These are phyloP conservation scores for Larix kaempferi DNA, from an alignment of 75 land plant species.

Conservation along the genomic window DNA sequence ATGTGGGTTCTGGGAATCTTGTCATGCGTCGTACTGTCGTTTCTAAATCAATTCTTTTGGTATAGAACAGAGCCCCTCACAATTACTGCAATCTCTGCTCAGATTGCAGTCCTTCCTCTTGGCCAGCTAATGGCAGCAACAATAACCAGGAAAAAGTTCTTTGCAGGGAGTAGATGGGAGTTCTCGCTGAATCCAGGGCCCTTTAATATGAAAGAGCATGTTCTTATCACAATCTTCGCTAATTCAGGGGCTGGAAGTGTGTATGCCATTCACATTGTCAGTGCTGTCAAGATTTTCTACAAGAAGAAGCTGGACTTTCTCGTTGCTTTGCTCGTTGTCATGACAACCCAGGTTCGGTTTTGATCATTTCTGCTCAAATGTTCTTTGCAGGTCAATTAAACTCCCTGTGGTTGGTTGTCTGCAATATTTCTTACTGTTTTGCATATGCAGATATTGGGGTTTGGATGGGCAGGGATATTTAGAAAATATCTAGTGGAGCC, in stretches of 20 bases:
- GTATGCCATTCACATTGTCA: constrained; percentile 25
- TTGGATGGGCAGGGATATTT: constrained; percentile 77
- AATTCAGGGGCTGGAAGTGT: constrained; percentile 36
- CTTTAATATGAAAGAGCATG: constrained; percentile 51
- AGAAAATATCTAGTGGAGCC: constrained; percentile 66
- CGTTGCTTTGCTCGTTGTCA: constrained; percentile 13
- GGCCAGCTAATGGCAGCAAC: constrained; percentile 62
- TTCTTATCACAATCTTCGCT: constrained; percentile 42
- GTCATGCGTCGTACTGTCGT: constrained; percentile 51
- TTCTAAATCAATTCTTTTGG: constrained; percentile 71
- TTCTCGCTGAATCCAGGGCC: constrained; percentile 45
- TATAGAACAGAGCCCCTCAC: constrained; percentile 65
- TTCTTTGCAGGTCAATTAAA: background rate
- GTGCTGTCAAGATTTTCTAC: constrained; percentile 30
- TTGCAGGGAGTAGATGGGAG: constrained; percentile 1
- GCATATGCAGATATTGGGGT: constrained; percentile 54
- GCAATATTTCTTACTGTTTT: background rate
- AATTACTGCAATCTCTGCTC: constrained; percentile 54
- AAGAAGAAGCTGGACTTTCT: constrained; percentile 21
- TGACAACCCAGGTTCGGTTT: constrained; percentile 36
- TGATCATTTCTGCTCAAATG: background rate
- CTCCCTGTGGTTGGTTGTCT: background rate
- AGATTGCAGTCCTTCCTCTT: constrained; percentile 50
- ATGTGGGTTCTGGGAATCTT: constrained; percentile 57
- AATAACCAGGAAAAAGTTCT: constrained; percentile 20